Evolutionary conservation across 306 rosid genomes (phyloP).

Genomic region (Aeschynomene evenia): DNA sequence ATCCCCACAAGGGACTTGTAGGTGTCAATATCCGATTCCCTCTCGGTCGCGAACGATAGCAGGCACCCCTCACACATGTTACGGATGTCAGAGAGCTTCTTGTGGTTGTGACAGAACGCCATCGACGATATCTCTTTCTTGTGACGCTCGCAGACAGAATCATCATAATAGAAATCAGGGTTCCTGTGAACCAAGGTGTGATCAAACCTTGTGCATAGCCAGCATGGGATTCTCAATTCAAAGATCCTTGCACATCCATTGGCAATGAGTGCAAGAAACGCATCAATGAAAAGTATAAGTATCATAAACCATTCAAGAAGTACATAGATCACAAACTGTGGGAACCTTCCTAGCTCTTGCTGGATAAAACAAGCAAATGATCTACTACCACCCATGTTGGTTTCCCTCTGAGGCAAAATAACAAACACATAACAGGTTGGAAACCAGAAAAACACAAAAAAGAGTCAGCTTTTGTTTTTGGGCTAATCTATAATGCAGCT

Average conservation of each 20-base stretch:
- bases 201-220: slow-evolving; percentile 75
- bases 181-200: slow-evolving; percentile 51
- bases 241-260: slow-evolving; percentile 72
- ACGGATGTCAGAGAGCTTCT: slow-evolving; percentile 65
- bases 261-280: slow-evolving; percentile 64
- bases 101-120: slow-evolving; percentile 80
- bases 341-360: slow-evolving; percentile 57
- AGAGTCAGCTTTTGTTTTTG: neutral
- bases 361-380: slow-evolving; percentile 56
- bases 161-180: slow-evolving; percentile 64
- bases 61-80: slow-evolving; percentile 85
- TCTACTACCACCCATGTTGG: slow-evolving; percentile 43
- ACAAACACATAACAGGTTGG: neutral
- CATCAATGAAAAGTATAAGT: slow-evolving; percentile 64
- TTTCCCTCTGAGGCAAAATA: neutral
- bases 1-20: slow-evolving; percentile 83
- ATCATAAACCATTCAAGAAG: slow-evolving; percentile 80
- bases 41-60: slow-evolving; percentile 79
- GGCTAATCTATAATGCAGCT: neutral
- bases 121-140: slow-evolving; percentile 71
- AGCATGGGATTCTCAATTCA: slow-evolving; percentile 63
- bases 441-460: too few relatives aligned
- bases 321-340: slow-evolving; percentile 65
- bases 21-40: slow-evolving; percentile 63
- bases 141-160: slow-evolving; percentile 71